Conservation (phyloP, 129 eudicot species). For the Apium graveolens region DNA sequence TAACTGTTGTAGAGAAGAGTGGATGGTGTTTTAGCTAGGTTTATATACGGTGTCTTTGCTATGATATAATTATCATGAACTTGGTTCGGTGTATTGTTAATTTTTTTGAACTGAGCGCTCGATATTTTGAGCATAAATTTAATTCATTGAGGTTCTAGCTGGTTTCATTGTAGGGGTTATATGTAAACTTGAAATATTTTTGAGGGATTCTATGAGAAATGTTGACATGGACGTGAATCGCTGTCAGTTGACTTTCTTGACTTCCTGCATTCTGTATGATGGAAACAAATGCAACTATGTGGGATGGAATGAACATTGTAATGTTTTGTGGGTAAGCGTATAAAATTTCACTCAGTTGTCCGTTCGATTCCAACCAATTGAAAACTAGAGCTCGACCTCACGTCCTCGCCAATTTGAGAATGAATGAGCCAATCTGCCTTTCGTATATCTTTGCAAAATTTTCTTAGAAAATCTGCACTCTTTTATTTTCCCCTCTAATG, state of each 20-base stretch:
- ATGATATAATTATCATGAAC: neutral
- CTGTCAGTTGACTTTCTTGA: neutral
- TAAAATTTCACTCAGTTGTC: neutral
- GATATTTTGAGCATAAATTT: neutral
- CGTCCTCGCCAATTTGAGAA: no score
- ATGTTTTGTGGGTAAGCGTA: neutral
- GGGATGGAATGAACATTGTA: neutral
- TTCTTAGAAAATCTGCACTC: no score
- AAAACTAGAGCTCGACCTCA: neutral
- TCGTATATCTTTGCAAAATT: neutral
- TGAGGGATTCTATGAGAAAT: neutral
- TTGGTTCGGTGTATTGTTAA: neutral
- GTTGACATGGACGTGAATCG: neutral
- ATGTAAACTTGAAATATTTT: neutral
- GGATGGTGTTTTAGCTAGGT: neutral
- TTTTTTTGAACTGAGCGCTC: neutral
- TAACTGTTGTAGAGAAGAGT: neutral
- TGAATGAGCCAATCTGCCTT: neutral
- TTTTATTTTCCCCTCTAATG: no score
- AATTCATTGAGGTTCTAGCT: neutral
- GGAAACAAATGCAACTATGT: neutral
- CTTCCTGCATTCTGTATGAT: neutral
- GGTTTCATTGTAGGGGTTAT: neutral
- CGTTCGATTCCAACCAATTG: neutral
- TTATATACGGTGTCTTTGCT: neutral